A percentile compares a stretch with the other conserved stretches of the same genome.
Evolutionary conservation across 768 basidiomycete genomes (phyloP).

Genomic region (Chiua virens): DNA sequence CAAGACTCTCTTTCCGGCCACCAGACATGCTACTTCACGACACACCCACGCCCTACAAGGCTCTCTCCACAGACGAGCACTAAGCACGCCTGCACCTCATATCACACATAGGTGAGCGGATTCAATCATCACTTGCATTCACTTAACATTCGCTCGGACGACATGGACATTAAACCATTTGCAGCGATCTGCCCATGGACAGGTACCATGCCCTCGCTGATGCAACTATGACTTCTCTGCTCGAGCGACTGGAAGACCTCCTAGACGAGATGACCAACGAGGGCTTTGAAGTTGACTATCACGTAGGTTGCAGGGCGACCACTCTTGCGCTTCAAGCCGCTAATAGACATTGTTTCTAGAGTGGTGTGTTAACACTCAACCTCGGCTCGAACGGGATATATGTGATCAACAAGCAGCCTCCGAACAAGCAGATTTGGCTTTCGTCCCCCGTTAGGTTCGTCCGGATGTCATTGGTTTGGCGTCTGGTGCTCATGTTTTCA

Average conservation of each 20-base stretch:
- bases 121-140: too few species aligned
- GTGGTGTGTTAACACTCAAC: constrained; percentile 85
- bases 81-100: constrained; percentile 58
- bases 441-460: constrained; percentile 82
- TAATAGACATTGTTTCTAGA: constrained; percentile 44
- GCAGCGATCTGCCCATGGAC: constrained; percentile 56
- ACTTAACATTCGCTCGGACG: neutral
- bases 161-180: neutral
- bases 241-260: constrained; percentile 72
- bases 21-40: neutral
- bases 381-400: constrained; percentile 82
- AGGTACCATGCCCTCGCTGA: constrained; percentile 75
- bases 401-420: constrained; percentile 96
- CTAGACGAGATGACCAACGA: constrained; percentile 59
- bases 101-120: constrained; percentile 50
- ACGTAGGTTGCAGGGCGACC: constrained; percentile 47
- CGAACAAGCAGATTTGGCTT: constrained; percentile 96
- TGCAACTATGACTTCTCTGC: constrained; percentile 69
- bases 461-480: neutral
- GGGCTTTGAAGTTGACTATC: constrained; percentile 84
- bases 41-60: neutral
- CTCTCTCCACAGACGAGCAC: constrained; percentile 18
- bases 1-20: neutral
- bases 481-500: constrained; percentile 1
- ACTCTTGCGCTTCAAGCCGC: neutral